Evolutionary conservation across 345 rosid species (phyloP).

Genomic region (Syzygium aromaticum): DNA sequence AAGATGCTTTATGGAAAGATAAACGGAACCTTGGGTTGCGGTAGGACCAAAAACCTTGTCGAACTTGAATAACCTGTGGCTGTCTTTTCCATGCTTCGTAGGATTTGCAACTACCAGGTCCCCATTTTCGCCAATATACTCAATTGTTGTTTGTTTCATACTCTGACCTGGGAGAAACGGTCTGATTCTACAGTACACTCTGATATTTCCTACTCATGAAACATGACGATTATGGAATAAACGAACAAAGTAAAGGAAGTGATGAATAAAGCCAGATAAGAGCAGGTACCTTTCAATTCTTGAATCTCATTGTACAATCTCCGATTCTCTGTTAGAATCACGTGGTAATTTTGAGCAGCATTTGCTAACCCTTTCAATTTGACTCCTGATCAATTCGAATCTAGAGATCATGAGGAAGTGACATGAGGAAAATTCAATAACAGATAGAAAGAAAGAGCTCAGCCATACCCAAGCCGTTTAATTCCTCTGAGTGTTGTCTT

Average conservation of each 20-base stretch:
- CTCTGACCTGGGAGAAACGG: conserved; percentile 89
- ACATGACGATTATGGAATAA: conserved; percentile 1
- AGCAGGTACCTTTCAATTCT: conserved; percentile 80
- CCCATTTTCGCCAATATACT: conserved; percentile 82
- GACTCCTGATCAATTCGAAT: conserved; percentile 31
- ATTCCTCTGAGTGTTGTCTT: conserved; percentile 48
- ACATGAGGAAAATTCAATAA: background rate
- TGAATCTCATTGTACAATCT: conserved; percentile 90
- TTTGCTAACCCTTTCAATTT: conserved; percentile 75
- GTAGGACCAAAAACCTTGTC: conserved; percentile 82
- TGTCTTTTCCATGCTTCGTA: conserved; percentile 70
- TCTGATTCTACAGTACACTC: conserved; percentile 92
- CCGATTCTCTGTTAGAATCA: conserved; percentile 76
- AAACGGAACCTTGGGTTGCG: conserved; percentile 68
- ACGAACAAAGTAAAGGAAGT: conserved; percentile 1
- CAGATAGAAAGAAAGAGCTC: background rate
- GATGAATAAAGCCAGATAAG: background rate
- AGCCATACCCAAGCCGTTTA: conserved; percentile 53
- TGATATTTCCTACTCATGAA: conserved; percentile 63
- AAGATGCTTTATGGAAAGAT: background rate
- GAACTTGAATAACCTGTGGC: conserved; percentile 71
- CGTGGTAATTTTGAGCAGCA: conserved; percentile 81
- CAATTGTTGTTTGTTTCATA: conserved; percentile 61
- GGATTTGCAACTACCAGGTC: conserved; percentile 87
- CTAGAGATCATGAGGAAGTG: background rate